phyloP scores from a whole-genome alignment of 805 yeast genomes.

The Jamesozyma spencerorum region DNA sequence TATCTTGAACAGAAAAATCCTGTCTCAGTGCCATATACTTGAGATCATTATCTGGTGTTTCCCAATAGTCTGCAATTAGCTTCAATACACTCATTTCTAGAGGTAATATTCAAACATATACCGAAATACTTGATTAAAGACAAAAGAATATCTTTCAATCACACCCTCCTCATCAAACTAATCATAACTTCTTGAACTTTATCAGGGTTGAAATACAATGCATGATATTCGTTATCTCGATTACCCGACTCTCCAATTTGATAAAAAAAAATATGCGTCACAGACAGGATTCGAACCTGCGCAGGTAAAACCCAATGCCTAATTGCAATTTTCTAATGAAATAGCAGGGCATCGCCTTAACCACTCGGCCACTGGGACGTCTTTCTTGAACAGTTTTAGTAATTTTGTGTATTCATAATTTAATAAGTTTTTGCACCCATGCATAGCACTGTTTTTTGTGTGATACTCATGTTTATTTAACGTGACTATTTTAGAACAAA shows the following conservation, averaged over 20 bases:
- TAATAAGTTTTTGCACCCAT: too few species aligned
- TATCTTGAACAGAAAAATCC: conserved; percentile 68
- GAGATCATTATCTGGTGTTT: conserved; percentile 20
- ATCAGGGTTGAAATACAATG: too few species aligned
- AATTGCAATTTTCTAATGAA: conserved; percentile 36
- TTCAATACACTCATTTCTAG: conserved; percentile 6
- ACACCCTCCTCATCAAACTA: too few species aligned
- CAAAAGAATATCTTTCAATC: too few species aligned
- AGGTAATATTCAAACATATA: too few species aligned
- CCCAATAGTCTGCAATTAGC: conserved; percentile 12
- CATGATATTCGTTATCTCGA: too few species aligned
- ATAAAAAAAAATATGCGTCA: conserved; percentile 59
- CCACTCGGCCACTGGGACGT: conserved; percentile 83
- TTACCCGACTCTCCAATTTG: too few species aligned
- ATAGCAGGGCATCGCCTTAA: conserved; percentile 90
- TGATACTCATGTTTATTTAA: too few species aligned
- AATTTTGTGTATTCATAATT: background rate
- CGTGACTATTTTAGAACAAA: too few species aligned
- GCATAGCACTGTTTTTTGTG: too few species aligned
- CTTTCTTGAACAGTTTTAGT: background rate
- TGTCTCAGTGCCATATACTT: conserved; percentile 67
- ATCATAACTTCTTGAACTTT: too few species aligned
- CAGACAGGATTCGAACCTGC: conserved; percentile 99
- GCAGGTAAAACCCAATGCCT: conserved; percentile 88
- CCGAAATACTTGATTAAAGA: background rate